Conservation (phyloP, 768 basidiomycete species). For the Hericium erinaceus region DNA sequence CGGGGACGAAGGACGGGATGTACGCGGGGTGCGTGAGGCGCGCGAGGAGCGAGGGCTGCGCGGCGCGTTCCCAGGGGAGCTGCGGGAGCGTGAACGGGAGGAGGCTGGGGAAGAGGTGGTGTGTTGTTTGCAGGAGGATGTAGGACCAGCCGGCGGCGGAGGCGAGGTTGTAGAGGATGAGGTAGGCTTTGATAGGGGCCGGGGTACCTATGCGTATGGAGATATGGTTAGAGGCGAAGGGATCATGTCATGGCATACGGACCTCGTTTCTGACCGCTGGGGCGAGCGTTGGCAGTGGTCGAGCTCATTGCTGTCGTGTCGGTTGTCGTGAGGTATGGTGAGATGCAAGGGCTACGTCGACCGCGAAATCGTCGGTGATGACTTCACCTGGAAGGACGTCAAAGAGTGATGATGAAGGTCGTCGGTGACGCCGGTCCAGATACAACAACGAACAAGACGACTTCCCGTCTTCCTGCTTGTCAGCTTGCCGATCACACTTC, state of each 20-base stretch:
- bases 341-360: neutral
- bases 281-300: neutral
- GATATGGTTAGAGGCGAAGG: too few relatives aligned
- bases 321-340: neutral
- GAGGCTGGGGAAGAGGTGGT: slow-evolving; percentile 1
- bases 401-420: too few relatives aligned
- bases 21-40: slow-evolving; percentile 4
- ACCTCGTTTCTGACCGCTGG: too few relatives aligned
- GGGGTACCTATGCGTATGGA: neutral
- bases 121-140: slow-evolving; percentile 10
- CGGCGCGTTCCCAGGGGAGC: neutral
- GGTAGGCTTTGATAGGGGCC: slow-evolving; percentile 9
- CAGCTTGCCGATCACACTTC: too few relatives aligned
- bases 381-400: too few relatives aligned
- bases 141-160: slow-evolving; percentile 9
- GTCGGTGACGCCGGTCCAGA: too few relatives aligned
- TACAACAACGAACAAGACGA: too few relatives aligned
- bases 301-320: neutral
- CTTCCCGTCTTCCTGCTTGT: too few relatives aligned
- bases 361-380: too few relatives aligned
- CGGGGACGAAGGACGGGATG: slow-evolving; percentile 31
- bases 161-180: slow-evolving; percentile 14
- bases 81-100: neutral
- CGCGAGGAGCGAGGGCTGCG: neutral
- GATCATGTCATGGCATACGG: too few relatives aligned